These are phyloP conservation scores for Tephrocybe sp. DNA, from an alignment of 768 basidiomycete genomes.

Conservation along the genomic window DNA sequence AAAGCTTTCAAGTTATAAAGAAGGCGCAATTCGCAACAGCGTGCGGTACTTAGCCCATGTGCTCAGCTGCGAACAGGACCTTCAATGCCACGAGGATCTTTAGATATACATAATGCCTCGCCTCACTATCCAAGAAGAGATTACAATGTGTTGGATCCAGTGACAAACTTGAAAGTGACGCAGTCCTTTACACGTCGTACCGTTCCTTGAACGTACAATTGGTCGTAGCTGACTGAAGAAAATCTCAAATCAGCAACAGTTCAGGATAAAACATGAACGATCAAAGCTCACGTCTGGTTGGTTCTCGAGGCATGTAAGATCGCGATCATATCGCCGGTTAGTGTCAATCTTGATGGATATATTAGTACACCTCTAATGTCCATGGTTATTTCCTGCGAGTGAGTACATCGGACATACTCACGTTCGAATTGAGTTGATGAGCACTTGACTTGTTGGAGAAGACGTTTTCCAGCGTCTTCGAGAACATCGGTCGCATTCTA, in stretches of 20 bases:
- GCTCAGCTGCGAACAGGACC: slow-evolving; percentile 12
- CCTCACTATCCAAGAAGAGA: slow-evolving; percentile 11
- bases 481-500: slow-evolving; percentile 36
- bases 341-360: slow-evolving; percentile 70
- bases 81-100: too few species aligned
- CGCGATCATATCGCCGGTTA: slow-evolving; percentile 48
- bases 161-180: neutral
- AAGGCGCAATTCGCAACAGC: slow-evolving; percentile 2
- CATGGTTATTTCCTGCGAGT: slow-evolving; percentile 3
- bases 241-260: neutral
- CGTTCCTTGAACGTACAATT: slow-evolving; percentile 13
- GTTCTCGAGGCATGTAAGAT: slow-evolving; percentile 23
- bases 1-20: slow-evolving; percentile 11
- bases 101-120: slow-evolving; percentile 4
- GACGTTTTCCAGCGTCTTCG: slow-evolving; percentile 17
- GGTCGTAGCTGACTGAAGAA: slow-evolving; percentile 18
- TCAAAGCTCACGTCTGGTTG: slow-evolving; percentile 17
- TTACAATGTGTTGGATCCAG: neutral
- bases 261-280: neutral
- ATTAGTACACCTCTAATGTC: slow-evolving; percentile 40
- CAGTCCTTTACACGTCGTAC: slow-evolving; percentile 4
- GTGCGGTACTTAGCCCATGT: too few species aligned
- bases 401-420: slow-evolving; percentile 14
- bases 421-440: slow-evolving; percentile 32
- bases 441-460: slow-evolving; percentile 28